phyloP scores from a whole-genome alignment of 2,329 filamentous ascomycete species.

The Neonectria hederae region DNA sequence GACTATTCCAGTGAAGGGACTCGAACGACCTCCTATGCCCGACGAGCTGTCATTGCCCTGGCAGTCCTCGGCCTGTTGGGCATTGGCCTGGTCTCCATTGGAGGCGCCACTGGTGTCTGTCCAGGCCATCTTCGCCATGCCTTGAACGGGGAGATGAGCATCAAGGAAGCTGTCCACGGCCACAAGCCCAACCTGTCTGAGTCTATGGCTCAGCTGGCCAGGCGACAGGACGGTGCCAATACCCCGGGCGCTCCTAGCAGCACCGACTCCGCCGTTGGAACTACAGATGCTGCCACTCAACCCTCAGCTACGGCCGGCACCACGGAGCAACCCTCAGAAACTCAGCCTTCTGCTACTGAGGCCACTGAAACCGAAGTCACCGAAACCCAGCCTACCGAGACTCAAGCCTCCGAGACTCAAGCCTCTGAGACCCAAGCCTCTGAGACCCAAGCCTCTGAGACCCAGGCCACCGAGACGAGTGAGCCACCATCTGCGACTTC shows the following conservation, averaged over 20 bases:
- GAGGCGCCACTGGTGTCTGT: conserved; percentile 36
- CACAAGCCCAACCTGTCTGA: conserved; percentile 39
- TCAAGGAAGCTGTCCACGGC: conserved; percentile 36
- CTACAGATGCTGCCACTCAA: not conserved
- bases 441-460: too few relatives aligned
- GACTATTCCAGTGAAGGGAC: conserved; percentile 25
- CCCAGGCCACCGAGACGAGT: conserved; percentile 27
- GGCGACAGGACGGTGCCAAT: conserved; percentile 57
- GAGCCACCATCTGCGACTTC: conserved; percentile 37
- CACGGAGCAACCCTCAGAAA: not conserved
- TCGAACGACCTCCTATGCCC: conserved; percentile 34
- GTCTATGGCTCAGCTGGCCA: conserved; percentile 70
- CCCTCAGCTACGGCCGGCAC: not conserved
- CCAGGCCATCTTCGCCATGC: conserved; percentile 40
- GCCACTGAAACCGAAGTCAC: conserved; percentile 9
- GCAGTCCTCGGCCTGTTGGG: conserved; percentile 40
- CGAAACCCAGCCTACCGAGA: not conserved
- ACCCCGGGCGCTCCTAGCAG: conserved; percentile 38
- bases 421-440: conserved; percentile 6
- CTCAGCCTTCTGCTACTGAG: not conserved
- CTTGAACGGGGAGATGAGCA: conserved; percentile 18
- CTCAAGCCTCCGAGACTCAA: conserved; percentile 16
- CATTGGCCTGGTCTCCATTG: conserved; percentile 37
- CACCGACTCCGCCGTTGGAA: conserved; percentile 4
- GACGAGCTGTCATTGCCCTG: conserved; percentile 38